phyloP scores from a whole-genome alignment of 176 grass and related monocot species.

The Paspalum notatum region DNA sequence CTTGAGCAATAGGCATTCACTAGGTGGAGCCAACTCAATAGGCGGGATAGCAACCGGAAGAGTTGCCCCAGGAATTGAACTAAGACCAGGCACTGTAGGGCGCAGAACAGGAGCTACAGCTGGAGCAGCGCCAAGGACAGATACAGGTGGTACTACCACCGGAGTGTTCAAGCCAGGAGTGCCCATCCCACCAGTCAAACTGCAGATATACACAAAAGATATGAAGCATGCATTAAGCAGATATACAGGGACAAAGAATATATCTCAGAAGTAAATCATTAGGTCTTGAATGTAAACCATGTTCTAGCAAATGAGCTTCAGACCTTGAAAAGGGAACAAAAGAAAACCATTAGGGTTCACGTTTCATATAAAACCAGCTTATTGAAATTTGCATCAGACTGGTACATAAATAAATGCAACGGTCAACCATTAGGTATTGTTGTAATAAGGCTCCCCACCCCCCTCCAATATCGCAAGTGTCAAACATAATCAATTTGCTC shows the following conservation, averaged over 20 bases:
- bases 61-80: slow-evolving; percentile 41
- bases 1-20: slow-evolving; percentile 89
- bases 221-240: not conserved
- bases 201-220: slow-evolving; percentile 45
- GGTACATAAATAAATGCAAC: not conserved
- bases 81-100: slow-evolving; percentile 50
- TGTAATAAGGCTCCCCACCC: slow-evolving; percentile 9
- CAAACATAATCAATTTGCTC: slow-evolving; percentile 21
- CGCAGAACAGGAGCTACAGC: slow-evolving; percentile 42
- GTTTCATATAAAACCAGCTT: slow-evolving; percentile 6
- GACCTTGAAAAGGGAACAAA: not conserved
- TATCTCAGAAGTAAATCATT: not conserved
- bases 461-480: not conserved
- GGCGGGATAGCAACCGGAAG: slow-evolving; percentile 48
- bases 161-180: slow-evolving; percentile 50
- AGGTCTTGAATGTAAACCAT: not conserved
- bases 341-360: not conserved
- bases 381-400: slow-evolving; percentile 10
- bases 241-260: not conserved
- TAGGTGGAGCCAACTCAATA: slow-evolving; percentile 58
- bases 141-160: slow-evolving; percentile 51
- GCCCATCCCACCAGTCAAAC: slow-evolving; percentile 62
- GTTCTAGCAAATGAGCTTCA: not conserved
- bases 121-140: slow-evolving; percentile 79
- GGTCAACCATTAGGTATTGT: not conserved